These are phyloP conservation scores for Sporothrix schenckii DNA, from an alignment of 2,329 filamentous ascomycete species.

Conservation along the genomic window DNA sequence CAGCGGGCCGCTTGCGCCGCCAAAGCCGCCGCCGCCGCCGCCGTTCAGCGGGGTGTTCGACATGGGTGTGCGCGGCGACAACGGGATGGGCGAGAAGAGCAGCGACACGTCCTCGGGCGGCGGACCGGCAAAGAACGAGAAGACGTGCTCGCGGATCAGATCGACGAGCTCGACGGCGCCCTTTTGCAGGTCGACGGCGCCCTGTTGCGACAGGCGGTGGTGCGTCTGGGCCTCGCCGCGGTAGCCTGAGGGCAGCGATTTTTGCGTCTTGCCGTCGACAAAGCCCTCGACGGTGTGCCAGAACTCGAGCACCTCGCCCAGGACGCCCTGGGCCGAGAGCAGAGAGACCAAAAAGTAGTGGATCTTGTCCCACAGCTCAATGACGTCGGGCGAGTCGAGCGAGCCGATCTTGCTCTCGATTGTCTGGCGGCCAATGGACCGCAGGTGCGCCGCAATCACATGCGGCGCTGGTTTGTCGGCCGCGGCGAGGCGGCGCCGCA, in stretches of 20 bases:
- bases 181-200: slow-evolving; percentile 71
- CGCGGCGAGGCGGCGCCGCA: slow-evolving; percentile 77
- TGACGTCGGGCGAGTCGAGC: slow-evolving; percentile 76
- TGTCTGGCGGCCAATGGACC: slow-evolving; percentile 69
- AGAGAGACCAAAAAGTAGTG: slow-evolving; percentile 72
- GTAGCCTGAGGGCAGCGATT: slow-evolving; percentile 75
- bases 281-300: slow-evolving; percentile 93
- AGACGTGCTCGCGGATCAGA: slow-evolving; percentile 76
- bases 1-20: slow-evolving; percentile 42
- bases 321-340: slow-evolving; percentile 75
- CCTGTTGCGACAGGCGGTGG: slow-evolving; percentile 74
- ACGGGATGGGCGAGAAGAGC: slow-evolving; percentile 78
- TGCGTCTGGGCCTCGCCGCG: slow-evolving; percentile 80
- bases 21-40: neutral
- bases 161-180: slow-evolving; percentile 80
- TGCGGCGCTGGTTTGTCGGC: slow-evolving; percentile 66
- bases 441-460: slow-evolving; percentile 73
- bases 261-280: slow-evolving; percentile 82
- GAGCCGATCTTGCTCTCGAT: slow-evolving; percentile 63
- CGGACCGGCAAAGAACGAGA: slow-evolving; percentile 80
- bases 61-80: slow-evolving; percentile 68
- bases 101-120: slow-evolving; percentile 89
- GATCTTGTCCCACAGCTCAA: slow-evolving; percentile 93
- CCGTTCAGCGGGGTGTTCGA: slow-evolving; percentile 47
- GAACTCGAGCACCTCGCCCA: slow-evolving; percentile 90